Evolutionary conservation across 257 asterid genomes (phyloP), one percentile per base, ranked within the genome.

Genomic region (Lavandula angustifolia): DNA sequence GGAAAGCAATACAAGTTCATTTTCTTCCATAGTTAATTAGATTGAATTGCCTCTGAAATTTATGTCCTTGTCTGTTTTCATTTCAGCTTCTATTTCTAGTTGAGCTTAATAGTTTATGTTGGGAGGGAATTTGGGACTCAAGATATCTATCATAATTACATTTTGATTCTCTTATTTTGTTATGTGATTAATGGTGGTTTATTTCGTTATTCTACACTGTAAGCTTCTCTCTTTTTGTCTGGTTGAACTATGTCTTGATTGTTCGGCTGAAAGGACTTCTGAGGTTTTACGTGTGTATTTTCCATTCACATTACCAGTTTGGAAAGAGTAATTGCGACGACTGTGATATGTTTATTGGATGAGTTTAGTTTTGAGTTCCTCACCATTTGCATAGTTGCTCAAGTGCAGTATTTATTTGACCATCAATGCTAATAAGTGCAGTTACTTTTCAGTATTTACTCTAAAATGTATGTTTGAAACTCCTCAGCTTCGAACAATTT

Each of bases 401-500:
- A 34, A 8, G 52, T 48, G 41, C 16, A 41, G 58, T 68, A 42
- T 65, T 60, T 67, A 40, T 9, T 46, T 62, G 68, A 46, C 31
- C 40, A 58, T 18, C 59, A 35, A 37, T 41, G 38, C 31, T 53
- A 55, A 35, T 65, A 14, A 32, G 44, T 54, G 33, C 52, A 22
- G 49, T 52, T 53, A 46, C 35, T 60, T 50, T 17, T 69, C 41
- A 49, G 35, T 35, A 12, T 37, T 44, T 54, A 71, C 37, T 29
- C 56, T 60, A 68, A 56, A 44, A 62, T 70, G 35, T 48, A 16
- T 63, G 48, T 73, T 72, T 71, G 34, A 48, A 67, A 62, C 41
- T 75, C 63, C 54, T 49, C 95, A 92, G 98, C 83, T 92, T 92
- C 66, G 98, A 92, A 78, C 98, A 92, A 51, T 92, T 92, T 73